Conservation (phyloP, 2,329 filamentous ascomycete species). For the Talaromyces sp. region DNA sequence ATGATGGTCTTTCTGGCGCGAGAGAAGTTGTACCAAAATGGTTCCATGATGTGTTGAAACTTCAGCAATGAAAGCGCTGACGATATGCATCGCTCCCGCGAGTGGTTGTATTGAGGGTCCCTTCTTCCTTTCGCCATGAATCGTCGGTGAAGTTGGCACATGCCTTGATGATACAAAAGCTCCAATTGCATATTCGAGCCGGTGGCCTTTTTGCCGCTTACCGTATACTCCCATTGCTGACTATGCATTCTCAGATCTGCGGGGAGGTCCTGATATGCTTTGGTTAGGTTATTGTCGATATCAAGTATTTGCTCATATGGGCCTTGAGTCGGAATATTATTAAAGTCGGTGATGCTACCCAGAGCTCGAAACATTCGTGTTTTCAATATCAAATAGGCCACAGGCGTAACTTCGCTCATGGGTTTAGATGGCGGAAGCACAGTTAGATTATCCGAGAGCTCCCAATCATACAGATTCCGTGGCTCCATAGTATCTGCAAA, state of each 20-base stretch:
- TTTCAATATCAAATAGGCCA: constrained; percentile 52
- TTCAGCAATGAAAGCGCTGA: constrained; percentile 50
- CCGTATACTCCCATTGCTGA: background rate
- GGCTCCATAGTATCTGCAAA: constrained; percentile 64
- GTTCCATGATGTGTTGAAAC: constrained; percentile 14
- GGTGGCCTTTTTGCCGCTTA: constrained; percentile 7
- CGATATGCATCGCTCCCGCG: constrained; percentile 78
- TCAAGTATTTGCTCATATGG: constrained; percentile 64
- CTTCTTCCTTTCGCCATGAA: constrained; percentile 74
- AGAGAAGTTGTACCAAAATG: constrained; percentile 15
- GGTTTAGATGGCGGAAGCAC: constrained; percentile 59
- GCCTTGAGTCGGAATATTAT: constrained; percentile 34
- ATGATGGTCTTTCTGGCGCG: constrained; percentile 6
- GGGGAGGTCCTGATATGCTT: constrained; percentile 65
- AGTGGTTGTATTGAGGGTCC: constrained; percentile 79
- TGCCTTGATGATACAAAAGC: constrained; percentile 76
- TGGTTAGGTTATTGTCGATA: constrained; percentile 57
- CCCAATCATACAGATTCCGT: constrained; percentile 63
- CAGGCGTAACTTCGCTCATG: constrained; percentile 57
- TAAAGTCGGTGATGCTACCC: constrained; percentile 46
- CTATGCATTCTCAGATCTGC: constrained; percentile 54
- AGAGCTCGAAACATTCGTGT: constrained; percentile 44
- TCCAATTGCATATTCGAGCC: constrained; percentile 11
- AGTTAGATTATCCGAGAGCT: constrained; percentile 58
- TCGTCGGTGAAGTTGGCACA: constrained; percentile 84